Evolutionary conservation across 306 rosid species (phyloP).

Genomic region (Quercus mongolica): DNA sequence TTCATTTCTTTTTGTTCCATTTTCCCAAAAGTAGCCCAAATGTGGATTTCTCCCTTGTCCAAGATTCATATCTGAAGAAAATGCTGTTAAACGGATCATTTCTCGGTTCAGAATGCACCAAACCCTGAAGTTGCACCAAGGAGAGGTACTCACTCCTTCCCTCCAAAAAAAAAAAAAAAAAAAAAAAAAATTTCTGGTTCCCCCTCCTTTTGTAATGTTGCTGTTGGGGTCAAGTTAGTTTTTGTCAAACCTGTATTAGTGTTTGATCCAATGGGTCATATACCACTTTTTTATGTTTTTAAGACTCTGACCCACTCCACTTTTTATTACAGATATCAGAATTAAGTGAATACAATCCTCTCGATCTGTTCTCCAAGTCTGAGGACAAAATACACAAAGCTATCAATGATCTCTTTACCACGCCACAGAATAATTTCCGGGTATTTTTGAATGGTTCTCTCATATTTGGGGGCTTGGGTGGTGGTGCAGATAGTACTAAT

Average conservation of each 20-base stretch:
- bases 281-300: slow-evolving; percentile 8
- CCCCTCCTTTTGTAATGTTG: background rate
- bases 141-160: slow-evolving; percentile 44
- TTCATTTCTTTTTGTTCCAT: background rate
- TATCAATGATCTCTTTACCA: slow-evolving; percentile 66
- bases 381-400: slow-evolving; percentile 78
- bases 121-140: slow-evolving; percentile 75
- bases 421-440: slow-evolving; percentile 93
- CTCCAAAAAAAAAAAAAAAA: too few species aligned
- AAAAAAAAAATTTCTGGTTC: too few species aligned
- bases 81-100: slow-evolving; percentile 57
- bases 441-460: slow-evolving; percentile 83
- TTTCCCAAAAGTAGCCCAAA: slow-evolving; percentile 54
- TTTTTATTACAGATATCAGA: slow-evolving; percentile 57
- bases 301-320: slow-evolving; percentile 12
- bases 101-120: slow-evolving; percentile 96
- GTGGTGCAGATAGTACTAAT: slow-evolving; percentile 60
- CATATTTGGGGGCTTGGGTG: slow-evolving; percentile 81
- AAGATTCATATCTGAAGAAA: slow-evolving; percentile 65
- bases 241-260: background rate
- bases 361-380: slow-evolving; percentile 81
- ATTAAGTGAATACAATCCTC: slow-evolving; percentile 77
- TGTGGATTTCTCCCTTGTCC: slow-evolving; percentile 93
- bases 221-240: slow-evolving; percentile 2
- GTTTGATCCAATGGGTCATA: background rate